phyloP scores from a whole-genome alignment of 225 moss, liverwort and hornwort genomes.

The Antitrichia curtipendula region DNA sequence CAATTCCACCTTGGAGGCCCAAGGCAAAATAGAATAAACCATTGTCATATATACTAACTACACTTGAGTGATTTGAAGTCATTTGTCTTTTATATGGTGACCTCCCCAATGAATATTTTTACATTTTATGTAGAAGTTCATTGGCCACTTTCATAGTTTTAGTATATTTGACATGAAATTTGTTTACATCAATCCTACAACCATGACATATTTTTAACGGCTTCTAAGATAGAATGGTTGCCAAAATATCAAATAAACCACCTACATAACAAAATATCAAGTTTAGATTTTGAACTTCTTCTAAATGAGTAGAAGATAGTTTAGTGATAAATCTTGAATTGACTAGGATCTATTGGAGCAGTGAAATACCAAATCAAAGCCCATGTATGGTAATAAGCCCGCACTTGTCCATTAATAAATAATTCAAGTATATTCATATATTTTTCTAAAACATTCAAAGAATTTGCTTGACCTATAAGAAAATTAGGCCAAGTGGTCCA shows the following conservation, averaged over 20 bases:
- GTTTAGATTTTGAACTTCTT: rapidly evolving
- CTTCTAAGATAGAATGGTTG: neutral
- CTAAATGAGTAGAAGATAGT: neutral
- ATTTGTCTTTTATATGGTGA: rapidly evolving
- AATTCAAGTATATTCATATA: neutral
- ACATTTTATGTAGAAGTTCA: neutral
- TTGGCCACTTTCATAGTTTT: neutral
- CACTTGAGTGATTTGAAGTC: too few species aligned
- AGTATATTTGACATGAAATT: neutral
- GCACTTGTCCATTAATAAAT: rapidly evolving
- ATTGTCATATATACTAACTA: too few species aligned
- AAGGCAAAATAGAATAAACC: too few species aligned
- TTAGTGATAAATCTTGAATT: rapidly evolving
- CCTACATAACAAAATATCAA: too few species aligned
- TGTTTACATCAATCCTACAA: rapidly evolving
- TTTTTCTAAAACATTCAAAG: neutral
- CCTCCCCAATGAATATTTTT: rapidly evolving
- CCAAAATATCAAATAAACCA: rapidly evolving
- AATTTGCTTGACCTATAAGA: rapidly evolving
- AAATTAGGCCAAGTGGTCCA: rapidly evolving
- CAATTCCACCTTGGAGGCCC: too few species aligned
- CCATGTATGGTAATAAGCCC: rapidly evolving
- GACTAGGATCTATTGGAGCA: neutral
- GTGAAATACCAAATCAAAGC: too few species aligned
- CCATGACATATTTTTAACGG: rapidly evolving